These are phyloP conservation scores for Hanseniaspora lindneri DNA, from an alignment of 805 yeast genomes.

Conservation along the genomic window DNA sequence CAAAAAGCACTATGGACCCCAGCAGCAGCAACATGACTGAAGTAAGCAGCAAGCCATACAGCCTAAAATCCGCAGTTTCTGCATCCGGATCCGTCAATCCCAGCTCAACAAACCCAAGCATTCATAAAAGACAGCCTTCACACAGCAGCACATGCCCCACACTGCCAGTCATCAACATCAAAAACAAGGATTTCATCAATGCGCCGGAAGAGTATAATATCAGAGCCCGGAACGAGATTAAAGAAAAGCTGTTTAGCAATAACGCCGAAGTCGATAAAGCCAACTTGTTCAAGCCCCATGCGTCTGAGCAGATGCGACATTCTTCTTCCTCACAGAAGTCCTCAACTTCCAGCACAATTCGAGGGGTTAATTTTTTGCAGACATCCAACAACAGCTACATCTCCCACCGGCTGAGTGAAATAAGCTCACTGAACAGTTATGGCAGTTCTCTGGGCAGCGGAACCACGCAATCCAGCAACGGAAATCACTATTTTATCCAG, in stretches of 20 bases:
- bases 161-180: slow-evolving; percentile 7
- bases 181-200: slow-evolving; percentile 23
- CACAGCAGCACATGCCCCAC: background rate
- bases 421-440: slow-evolving; percentile 8
- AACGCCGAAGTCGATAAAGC: background rate
- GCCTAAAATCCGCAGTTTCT: too few species aligned
- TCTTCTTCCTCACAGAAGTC: slow-evolving; percentile 1
- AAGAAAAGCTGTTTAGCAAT: slow-evolving; percentile 22
- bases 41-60: too few species aligned
- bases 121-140: background rate
- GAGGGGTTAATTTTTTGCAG: slow-evolving; percentile 5
- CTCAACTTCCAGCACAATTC: background rate
- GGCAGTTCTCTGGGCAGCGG: background rate
- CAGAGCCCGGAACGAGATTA: slow-evolving; percentile 29
- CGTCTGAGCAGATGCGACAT: background rate
- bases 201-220: slow-evolving; percentile 29
- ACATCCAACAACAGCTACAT: slow-evolving; percentile 10
- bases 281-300: slow-evolving; percentile 6
- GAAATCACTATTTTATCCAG: slow-evolving; percentile 10
- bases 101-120: background rate
- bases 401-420: slow-evolving; percentile 12
- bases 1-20: too few species aligned
- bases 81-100: too few species aligned
- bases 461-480: background rate
- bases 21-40: too few species aligned